Conservation (phyloP, 306 rosid species). For the Cicer bijugum region DNA sequence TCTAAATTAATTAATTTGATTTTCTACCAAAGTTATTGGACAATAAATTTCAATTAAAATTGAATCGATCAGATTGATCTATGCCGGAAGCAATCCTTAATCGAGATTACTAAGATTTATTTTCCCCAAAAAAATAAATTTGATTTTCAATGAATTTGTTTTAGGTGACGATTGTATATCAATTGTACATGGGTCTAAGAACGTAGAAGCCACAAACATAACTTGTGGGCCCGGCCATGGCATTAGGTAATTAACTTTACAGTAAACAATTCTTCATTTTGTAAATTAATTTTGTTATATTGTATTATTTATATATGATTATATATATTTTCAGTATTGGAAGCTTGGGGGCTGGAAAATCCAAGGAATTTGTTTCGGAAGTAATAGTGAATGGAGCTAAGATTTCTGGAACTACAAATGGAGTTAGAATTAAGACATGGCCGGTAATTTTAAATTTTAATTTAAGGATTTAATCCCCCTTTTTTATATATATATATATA, state of each 20-base stretch:
- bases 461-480: no score
- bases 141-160: slow-evolving; percentile 8
- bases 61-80: no score
- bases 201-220: slow-evolving; percentile 59
- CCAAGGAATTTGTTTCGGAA: slow-evolving; percentile 62
- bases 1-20: background rate
- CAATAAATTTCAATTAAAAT: no score
- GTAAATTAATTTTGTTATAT: background rate
- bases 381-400: slow-evolving; percentile 66
- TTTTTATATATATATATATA: no score
- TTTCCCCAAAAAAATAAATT: background rate
- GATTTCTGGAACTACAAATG: slow-evolving; percentile 72
- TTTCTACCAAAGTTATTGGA: no score
- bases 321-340: slow-evolving; percentile 61
- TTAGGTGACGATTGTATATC: slow-evolving; percentile 91
- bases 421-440: slow-evolving; percentile 89
- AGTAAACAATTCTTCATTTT: background rate
- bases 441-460: slow-evolving; percentile 49
- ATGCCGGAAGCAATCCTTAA: no score
- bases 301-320: background rate
- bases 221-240: slow-evolving; percentile 96
- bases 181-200: slow-evolving; percentile 67
- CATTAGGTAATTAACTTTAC: slow-evolving; percentile 59
- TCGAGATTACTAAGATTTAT: no score
- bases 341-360: slow-evolving; percentile 65